These are phyloP conservation scores for Omphalea diandra DNA, from an alignment of 441 rosid genomes.

Conservation along the genomic window DNA sequence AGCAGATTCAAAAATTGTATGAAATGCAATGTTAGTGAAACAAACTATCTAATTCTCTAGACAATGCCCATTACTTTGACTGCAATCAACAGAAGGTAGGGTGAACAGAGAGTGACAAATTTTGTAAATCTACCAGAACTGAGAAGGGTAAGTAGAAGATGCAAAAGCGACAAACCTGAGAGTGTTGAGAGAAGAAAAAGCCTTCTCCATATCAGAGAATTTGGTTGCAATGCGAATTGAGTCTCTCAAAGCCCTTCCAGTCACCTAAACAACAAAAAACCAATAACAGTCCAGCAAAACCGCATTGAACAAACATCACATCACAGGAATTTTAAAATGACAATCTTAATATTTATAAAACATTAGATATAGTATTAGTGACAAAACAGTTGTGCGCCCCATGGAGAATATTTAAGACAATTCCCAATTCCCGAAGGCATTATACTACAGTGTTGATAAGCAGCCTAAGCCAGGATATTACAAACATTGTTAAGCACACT, in stretches of 20 bases:
- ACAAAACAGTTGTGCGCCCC: too few relatives aligned
- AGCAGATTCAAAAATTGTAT: not conserved
- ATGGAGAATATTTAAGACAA: not conserved
- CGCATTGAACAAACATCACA: not conserved
- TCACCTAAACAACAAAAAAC: conserved; percentile 51
- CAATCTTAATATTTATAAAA: too few relatives aligned
- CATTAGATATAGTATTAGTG: too few relatives aligned
- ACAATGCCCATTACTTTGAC: not conserved
- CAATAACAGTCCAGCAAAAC: not conserved
- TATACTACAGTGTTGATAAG: not conserved
- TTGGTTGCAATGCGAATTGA: conserved; percentile 74
- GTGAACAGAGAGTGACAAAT: not conserved
- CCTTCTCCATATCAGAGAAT: conserved; percentile 77
- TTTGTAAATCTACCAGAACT: not conserved
- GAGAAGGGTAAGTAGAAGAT: conserved; percentile 17
- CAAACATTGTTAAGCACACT: not conserved
- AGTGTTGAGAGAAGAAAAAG: conserved; percentile 54
- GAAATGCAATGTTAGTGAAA: conserved; percentile 3
- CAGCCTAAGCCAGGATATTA: not conserved
- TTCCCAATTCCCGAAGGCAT: not conserved
- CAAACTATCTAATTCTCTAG: not conserved
- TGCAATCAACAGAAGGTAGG: conserved; percentile 5
- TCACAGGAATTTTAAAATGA: conserved; percentile 2
- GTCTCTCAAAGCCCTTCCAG: conserved; percentile 82
- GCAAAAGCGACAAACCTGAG: conserved; percentile 47